phyloP scores from a whole-genome alignment of 345 rosid species.

The Kandelia obovata region DNA sequence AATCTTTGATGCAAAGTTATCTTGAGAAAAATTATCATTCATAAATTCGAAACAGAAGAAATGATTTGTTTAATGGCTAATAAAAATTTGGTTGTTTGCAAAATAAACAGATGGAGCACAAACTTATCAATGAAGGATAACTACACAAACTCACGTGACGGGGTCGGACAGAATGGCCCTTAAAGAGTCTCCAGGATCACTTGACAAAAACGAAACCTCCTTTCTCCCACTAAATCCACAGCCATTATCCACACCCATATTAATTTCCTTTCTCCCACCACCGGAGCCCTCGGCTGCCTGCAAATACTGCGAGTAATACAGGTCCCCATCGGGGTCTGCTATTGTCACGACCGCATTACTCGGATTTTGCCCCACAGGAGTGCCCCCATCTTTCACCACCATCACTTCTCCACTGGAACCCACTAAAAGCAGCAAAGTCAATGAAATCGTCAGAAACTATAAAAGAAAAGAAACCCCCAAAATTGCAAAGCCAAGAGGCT shows the following conservation, averaged over 20 bases:
- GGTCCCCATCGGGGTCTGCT: slow-evolving; percentile 53
- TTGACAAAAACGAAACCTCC: slow-evolving; percentile 41
- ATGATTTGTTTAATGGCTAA: too few species aligned
- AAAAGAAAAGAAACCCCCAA: slow-evolving; percentile 7
- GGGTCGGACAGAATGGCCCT: slow-evolving; percentile 74
- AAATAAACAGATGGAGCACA: background rate
- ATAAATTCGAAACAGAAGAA: too few species aligned
- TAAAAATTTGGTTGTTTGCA: background rate
- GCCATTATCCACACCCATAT: slow-evolving; percentile 41
- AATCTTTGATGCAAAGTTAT: too few species aligned
- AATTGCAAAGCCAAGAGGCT: background rate
- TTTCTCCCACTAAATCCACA: slow-evolving; percentile 74
- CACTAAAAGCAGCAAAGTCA: background rate
- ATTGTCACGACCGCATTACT: slow-evolving; percentile 38
- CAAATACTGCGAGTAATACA: slow-evolving; percentile 47
- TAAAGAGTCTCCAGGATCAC: slow-evolving; percentile 64
- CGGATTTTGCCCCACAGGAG: slow-evolving; percentile 33
- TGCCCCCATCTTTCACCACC: slow-evolving; percentile 41
- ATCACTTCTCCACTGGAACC: slow-evolving; percentile 39
- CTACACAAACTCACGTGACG: slow-evolving; percentile 55
- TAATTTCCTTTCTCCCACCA: slow-evolving; percentile 52
- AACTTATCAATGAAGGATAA: background rate
- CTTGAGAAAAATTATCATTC: too few species aligned
- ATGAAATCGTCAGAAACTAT: background rate
- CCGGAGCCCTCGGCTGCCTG: slow-evolving; percentile 45